Base-by-base conservation (phyloP, 306 rosid species). In the Dalbergia cochinchinensis region DNA sequence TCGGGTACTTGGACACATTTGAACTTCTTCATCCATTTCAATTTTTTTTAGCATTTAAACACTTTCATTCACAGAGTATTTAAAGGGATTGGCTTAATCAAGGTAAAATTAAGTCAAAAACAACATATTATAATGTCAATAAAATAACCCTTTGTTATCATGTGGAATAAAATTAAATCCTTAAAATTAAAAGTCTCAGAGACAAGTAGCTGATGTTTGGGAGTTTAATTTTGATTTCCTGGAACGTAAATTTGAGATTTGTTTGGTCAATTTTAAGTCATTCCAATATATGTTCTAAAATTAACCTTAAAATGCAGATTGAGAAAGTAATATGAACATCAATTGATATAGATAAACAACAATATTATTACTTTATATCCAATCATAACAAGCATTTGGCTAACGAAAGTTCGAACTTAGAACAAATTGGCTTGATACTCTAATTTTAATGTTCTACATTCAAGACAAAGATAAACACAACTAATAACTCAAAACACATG, bases 351-450 rank as follows among this genome's bases (percentile, higher is more conserved):
- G 50, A 81, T 3, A 57, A 64, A 73, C 71, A 78, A 20, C 82
- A 66, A 55, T 71, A 64, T 35, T 42, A 63, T n/a, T 31, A 65
- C 42, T 64, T 70, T 71, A 71, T 42, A 67, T 74, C 42, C 68
- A 69, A 45, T 75, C 64, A 78, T 62, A 44, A 31, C 41, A 70
- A 47, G 16, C 76, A 75, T 72, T 83, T 57, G 79, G 19, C 51
- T 59, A 44, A 45, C 69, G 22, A 14, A 54, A 44, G 71, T 59
- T 77, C 53, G 72, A 70, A 71, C 68, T 45, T 45, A 8, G 41
- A 74, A 55, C 54, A 13, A 51, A 51, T 34, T 26, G 69, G 79
- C 73, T 71, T 76, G 19, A 66, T 86, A 80, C 89, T 71, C 74
- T 76, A 53, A 7, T 37, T 8, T 60, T 18, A 13, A 35, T 33